Base-by-base conservation (phyloP, 2,329 filamentous ascomycete genomes). In the Fusarium tjaetaba region DNA sequence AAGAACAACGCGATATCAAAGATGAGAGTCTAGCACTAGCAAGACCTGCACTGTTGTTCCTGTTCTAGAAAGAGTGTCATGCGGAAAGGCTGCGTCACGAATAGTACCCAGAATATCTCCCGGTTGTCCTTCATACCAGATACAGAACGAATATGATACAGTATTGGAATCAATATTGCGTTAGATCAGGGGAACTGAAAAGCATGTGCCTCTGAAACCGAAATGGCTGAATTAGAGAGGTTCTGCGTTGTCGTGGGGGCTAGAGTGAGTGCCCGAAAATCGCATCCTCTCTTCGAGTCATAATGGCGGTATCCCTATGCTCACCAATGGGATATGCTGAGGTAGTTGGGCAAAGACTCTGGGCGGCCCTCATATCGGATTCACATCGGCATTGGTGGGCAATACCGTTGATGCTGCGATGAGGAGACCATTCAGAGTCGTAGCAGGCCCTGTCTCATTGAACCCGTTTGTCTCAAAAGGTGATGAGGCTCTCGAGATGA, bases 261-360 rank as follows among this genome's bases (percentile, higher is more conserved):
- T 49, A 67, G 46, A 76, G 28, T 49, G 58, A 67, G 58, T 73
- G 66, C 64, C 67, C 72, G 70, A 73, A 49, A 34, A 70, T 67
- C 59, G 68, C 68, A 70, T 38, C 62, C 24, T 34, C 52, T 30
- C 58, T 32, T 70, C 67, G 76, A 76, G 76, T 78, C 76, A 78
- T 77, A 77, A 75, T 68, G 68, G 76, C 76, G 76, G 76, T 76
- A 68, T 76, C 60, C 46, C 60, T 65, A 36, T 65, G 41, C 48
- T 76, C 74, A 53, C 76, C 76, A 78, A 78, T 78, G 61, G 67
- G 68, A 61, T 56, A 65, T 66, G 65, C 57, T 70, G 51, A 73
- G 46, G 64, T 48, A 73, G 69, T 76, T 76, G 69, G 71, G 71
- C 64, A 74, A 72, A 57, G 60, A 64, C 48, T 39, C 70, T 70